phyloP scores from a whole-genome alignment of 2,329 filamentous ascomycete genomes.

The Alternaria ventricosa region DNA sequence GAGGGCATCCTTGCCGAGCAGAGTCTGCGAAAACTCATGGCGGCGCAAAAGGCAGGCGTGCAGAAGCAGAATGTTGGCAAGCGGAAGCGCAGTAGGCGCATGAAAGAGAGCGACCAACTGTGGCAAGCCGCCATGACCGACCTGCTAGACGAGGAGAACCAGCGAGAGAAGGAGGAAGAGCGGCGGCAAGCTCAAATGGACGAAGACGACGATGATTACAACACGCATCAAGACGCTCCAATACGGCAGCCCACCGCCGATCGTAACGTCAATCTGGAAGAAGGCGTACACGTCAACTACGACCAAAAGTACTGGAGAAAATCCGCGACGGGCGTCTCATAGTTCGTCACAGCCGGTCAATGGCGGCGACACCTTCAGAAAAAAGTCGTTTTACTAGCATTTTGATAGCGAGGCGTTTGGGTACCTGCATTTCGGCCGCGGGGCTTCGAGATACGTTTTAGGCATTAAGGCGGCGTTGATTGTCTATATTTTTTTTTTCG shows the following conservation, averaged over 20 bases:
- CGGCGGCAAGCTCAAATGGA: constrained; percentile 24
- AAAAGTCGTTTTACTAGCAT: constrained; percentile 28
- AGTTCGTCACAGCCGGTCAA: neutral
- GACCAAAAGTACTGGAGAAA: constrained; percentile 66
- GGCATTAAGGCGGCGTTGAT: constrained; percentile 33
- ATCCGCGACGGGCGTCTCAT: constrained; percentile 40
- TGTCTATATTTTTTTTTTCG: constrained; percentile 1
- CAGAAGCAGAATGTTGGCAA: constrained; percentile 43
- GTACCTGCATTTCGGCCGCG: constrained; percentile 29
- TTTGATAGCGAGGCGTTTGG: constrained; percentile 50
- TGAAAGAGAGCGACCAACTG: constrained; percentile 56
- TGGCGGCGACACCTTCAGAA: neutral
- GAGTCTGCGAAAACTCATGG: constrained; percentile 66
- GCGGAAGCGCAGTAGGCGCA: constrained; percentile 49
- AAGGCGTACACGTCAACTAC: constrained; percentile 63
- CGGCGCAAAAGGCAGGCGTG: constrained; percentile 56
- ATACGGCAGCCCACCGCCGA: constrained; percentile 39
- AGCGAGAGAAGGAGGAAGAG: constrained; percentile 33
- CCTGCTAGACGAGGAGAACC: constrained; percentile 53
- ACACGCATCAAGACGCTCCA: constrained; percentile 28
- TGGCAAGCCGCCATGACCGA: constrained; percentile 64
- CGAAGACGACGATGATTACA: constrained; percentile 27
- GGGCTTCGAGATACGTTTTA: constrained; percentile 14
- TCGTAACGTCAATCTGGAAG: constrained; percentile 39
- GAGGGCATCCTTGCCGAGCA: constrained; percentile 71